Evolutionary conservation across 805 yeast genomes (phyloP), one percentile per base, ranked within the genome.

Genomic region (Pichia californica): DNA sequence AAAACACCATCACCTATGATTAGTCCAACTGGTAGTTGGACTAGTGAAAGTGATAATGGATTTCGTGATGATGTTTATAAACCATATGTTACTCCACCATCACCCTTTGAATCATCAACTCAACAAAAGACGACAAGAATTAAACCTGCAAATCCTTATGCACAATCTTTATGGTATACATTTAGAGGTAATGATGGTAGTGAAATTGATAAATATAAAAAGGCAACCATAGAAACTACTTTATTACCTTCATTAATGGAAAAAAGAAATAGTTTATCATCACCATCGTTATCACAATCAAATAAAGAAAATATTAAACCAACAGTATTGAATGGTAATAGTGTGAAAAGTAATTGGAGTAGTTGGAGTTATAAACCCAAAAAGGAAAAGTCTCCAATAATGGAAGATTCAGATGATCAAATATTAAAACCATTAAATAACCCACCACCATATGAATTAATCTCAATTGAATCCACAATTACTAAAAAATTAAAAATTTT

Each of bases 111-210:
- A 36, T 21, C 27, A 5, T 32, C 50, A 1, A 41, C 45, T 9
- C 38, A 35, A 19, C 18, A 40, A 7, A 32, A 11, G 16, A 13
- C 10, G 4, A 18, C 21, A 7, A 28, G 7, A 13, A 30, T 31
- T 18, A n/a, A 27, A 18, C 6, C 26, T 14, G 6, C 14, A 16
- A 71, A 71, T 41, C 76, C 76, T 0, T 71, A 71, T 51, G 61
- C 74, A 0, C 57, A 61, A 32, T 69, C 74, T 1, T 48, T 70
- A 14, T 71, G 76, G 76, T 59, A 55, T 38, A 44, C 55, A 2
- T 52, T 63, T 8, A 53, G 71, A 20, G 61, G 67, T 3, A 64
- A 59, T 31, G 61, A 64, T 21, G 63, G 64, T 9, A 54, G 57
- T 8, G 67, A 69, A 23, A 63, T 49, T 14, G 40, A 41, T 16